A percentile compares a stretch with the other conserved stretches of the same genome.
Evolutionary conservation across 345 rosid genomes (phyloP).

Genomic region (Corchorus capsularis): DNA sequence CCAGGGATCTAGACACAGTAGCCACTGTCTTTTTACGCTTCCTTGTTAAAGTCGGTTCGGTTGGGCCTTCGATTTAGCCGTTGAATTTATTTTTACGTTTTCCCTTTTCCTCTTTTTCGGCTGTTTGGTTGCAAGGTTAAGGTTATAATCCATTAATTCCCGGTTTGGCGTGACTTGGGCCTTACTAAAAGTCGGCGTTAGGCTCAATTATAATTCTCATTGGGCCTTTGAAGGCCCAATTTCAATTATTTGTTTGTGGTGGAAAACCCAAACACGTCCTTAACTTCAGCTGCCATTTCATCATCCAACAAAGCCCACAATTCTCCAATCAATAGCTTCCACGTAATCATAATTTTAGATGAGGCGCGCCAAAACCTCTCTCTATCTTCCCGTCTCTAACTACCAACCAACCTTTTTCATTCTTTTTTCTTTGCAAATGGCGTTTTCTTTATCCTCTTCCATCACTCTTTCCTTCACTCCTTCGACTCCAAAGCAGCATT

Average conservation of each 20-base stretch:
- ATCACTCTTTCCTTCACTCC: slow-evolving; percentile 31
- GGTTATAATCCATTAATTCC: too few relatives aligned
- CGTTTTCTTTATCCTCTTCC: slow-evolving; percentile 55
- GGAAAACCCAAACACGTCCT: slow-evolving; percentile 2
- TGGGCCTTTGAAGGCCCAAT: neutral
- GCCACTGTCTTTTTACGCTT: too few relatives aligned
- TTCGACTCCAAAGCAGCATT: slow-evolving; percentile 25
- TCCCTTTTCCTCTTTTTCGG: too few relatives aligned
- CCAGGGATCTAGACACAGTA: too few relatives aligned
- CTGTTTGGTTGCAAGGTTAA: too few relatives aligned
- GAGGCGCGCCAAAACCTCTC: slow-evolving; percentile 56
- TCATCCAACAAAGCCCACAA: neutral
- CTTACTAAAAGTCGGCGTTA: too few relatives aligned
- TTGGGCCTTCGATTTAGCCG: too few relatives aligned
- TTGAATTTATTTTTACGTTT: too few relatives aligned
- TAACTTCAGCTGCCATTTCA: neutral
- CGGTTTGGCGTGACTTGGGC: too few relatives aligned
- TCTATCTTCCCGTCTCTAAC: slow-evolving; percentile 22
- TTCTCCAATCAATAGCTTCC: slow-evolving; percentile 30
- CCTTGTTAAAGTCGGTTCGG: too few relatives aligned
- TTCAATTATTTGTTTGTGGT: slow-evolving; percentile 7
- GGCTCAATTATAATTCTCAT: too few relatives aligned
- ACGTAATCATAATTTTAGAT: slow-evolving; percentile 39
- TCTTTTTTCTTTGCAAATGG: slow-evolving; percentile 43
- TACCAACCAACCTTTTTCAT: neutral